phyloP scores from a whole-genome alignment of 768 basidiomycete genomes.

The Pleurotus salmoneostramineus region DNA sequence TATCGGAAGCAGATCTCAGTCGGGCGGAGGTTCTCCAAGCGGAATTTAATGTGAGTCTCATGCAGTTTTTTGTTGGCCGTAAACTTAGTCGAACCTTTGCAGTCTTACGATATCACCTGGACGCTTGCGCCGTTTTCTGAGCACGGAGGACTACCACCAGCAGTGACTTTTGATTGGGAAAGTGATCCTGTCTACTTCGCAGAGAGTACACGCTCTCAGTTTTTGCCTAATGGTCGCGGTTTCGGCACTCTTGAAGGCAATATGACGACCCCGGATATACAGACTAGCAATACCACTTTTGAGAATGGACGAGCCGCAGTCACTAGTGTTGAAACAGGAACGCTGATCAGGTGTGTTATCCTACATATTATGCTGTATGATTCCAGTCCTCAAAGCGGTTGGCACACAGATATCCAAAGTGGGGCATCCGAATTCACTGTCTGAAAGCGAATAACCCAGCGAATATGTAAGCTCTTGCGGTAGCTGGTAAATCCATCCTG shows the following conservation, averaged over 20 bases:
- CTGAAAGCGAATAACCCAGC: slow-evolving; percentile 23
- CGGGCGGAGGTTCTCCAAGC: slow-evolving; percentile 20
- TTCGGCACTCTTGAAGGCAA: slow-evolving; percentile 30
- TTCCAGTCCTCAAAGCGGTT: background rate
- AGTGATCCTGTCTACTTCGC: slow-evolving; percentile 33
- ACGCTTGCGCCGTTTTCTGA: slow-evolving; percentile 32
- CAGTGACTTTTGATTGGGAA: slow-evolving; percentile 26
- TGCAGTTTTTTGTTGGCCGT: background rate
- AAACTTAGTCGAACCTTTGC: background rate
- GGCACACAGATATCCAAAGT: slow-evolving; percentile 28
- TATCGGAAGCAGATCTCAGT: slow-evolving; percentile 28
- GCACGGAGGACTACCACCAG: slow-evolving; percentile 28
- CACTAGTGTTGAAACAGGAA: slow-evolving; percentile 20
- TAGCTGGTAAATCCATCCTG: background rate
- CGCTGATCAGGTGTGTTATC: slow-evolving; percentile 21
- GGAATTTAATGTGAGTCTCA: slow-evolving; percentile 24
- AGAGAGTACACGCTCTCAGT: slow-evolving; percentile 28
- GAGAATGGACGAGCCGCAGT: background rate
- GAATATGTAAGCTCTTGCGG: slow-evolving; percentile 23
- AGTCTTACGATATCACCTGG: slow-evolving; percentile 34
- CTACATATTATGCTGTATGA: background rate
- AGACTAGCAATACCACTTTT: slow-evolving; percentile 3
- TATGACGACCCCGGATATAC: slow-evolving; percentile 16
- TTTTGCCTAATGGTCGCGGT: slow-evolving; percentile 29
- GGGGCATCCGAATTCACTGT: slow-evolving; percentile 37